These are phyloP conservation scores for Kurtzmaniella cleridarum DNA, from an alignment of 805 yeast species.

Conservation along the genomic window DNA sequence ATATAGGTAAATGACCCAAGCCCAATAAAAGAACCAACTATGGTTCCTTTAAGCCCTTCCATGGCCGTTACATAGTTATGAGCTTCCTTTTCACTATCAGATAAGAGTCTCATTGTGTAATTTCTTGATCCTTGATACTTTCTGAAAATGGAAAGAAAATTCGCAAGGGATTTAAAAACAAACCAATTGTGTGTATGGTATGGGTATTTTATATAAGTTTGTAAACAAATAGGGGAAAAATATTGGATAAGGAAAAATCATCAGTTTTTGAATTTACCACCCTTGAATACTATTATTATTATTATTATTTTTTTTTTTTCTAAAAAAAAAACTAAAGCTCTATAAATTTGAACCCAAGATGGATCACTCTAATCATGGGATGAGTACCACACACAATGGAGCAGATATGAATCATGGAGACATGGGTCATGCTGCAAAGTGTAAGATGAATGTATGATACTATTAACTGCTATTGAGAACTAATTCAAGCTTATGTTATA, in stretches of 20 bases:
- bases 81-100: slow-evolving; percentile 34
- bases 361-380: slow-evolving; percentile 9
- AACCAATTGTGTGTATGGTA: too few species aligned
- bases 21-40: slow-evolving; percentile 31
- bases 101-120: slow-evolving; percentile 30
- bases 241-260: too few species aligned
- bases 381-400: slow-evolving; percentile 11
- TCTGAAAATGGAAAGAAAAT: too few species aligned
- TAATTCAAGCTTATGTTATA: not conserved
- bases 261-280: too few species aligned
- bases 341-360: not conserved
- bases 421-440: slow-evolving; percentile 28
- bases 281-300: too few species aligned
- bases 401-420: slow-evolving; percentile 14
- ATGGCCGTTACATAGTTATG: slow-evolving; percentile 28
- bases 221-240: too few species aligned
- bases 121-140: not conserved
- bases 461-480: not conserved
- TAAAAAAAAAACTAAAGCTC: too few species aligned
- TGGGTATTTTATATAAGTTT: too few species aligned
- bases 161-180: too few species aligned
- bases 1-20: slow-evolving; percentile 28
- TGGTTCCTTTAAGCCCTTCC: slow-evolving; percentile 33
- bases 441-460: slow-evolving; percentile 48
- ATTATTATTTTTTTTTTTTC: too few species aligned